Base-by-base conservation (phyloP, 768 basidiomycete genomes). In the Phlegmacium glaucopus region DNA sequence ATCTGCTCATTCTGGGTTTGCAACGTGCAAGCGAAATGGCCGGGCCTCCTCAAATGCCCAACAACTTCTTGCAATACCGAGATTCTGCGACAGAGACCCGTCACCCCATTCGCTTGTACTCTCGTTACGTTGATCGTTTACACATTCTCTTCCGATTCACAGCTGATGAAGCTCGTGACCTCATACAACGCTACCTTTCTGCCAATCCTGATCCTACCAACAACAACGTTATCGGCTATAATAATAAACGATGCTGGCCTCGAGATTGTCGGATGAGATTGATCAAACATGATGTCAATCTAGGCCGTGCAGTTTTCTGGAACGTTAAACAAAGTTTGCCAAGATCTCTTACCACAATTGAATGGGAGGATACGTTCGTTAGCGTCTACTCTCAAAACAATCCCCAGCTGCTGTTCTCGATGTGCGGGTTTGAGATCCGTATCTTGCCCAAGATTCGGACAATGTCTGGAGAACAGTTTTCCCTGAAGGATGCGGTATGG, bases 181-280 rank as follows among this genome's bases (percentile, higher is more conserved):
- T 99, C 47, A 99, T 99, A 53, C 96, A 99, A 65, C 85, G 96
- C 13, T 99, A 98, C 66, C 82, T 99, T 44, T 91, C 88, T 44
- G 95, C 94, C 16, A 94, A 97, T 61, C 96, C 96, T 4, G 96
- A 99, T 68, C 95, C 96, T 3, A 98, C 90, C 9, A 97, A 97
- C 70, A 96, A 97, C 71, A 98, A 98, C 60, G 90, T 98, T 53
- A 95, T 97, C 53, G 96, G 95, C 1, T 99, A 97, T 69, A 97
- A 97, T 73, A 98, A 97, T 76, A 96, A 95, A 69, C 86, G 93
- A 42, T 98, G 96, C 71, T 99, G 96, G 96, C 96, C 96, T 30
- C 81, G 94, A 55, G 96, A 99, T 69, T 99, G 96, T 66, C 87
- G 96, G 49, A 99, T 99, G 96, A 78, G 96, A 28, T 77, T 99